Percentiles rank a stretch among this genome's conserved stretches.
These are phyloP conservation scores for Drechslerella dactyloides DNA, from an alignment of 2,329 filamentous ascomycete species.

Conservation along the genomic window DNA sequence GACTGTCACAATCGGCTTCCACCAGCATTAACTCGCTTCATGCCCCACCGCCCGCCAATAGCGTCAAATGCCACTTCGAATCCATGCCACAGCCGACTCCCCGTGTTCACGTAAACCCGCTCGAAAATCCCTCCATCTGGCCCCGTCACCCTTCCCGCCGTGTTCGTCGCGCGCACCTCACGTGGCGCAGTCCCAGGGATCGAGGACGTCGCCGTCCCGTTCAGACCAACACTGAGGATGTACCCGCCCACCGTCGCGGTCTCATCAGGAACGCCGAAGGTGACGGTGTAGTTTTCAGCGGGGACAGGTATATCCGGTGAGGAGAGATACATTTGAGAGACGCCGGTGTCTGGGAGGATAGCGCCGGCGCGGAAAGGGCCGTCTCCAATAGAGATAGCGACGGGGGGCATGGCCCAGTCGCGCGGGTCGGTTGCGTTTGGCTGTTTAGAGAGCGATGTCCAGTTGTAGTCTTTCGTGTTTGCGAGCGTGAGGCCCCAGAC, in stretches of 20 bases:
- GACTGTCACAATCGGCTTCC: neutral
- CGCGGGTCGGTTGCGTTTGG: conserved; percentile 20
- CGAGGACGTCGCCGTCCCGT: conserved; percentile 16
- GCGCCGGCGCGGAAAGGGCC: conserved; percentile 19
- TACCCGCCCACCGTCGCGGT: conserved; percentile 19
- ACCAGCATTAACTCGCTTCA: conserved; percentile 2
- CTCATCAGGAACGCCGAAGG: conserved; percentile 24
- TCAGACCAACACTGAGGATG: conserved; percentile 1
- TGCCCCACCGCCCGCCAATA: conserved; percentile 31
- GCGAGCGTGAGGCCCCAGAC: conserved; percentile 26
- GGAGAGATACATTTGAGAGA: conserved; percentile 39
- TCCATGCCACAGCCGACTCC: conserved; percentile 41
- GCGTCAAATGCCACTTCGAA: conserved; percentile 39
- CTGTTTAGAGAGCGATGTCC: conserved; percentile 23
- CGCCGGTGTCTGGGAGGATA: conserved; percentile 31
- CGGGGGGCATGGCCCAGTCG: conserved; percentile 38
- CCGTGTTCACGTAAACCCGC: conserved; percentile 40
- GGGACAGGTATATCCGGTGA: conserved; percentile 27
- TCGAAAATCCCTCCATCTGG: conserved; percentile 30
- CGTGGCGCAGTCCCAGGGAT: conserved; percentile 14
- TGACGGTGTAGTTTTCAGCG: conserved; percentile 18
- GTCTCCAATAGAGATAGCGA: conserved; percentile 13
- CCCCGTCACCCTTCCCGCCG: conserved; percentile 27
- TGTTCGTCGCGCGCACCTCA: conserved; percentile 31
- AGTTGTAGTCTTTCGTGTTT: conserved; percentile 27